Evolutionary conservation across 129 eudicot genomes (phyloP), one percentile per base, ranked within the genome.

Genomic region (Oenanthe sinensis): DNA sequence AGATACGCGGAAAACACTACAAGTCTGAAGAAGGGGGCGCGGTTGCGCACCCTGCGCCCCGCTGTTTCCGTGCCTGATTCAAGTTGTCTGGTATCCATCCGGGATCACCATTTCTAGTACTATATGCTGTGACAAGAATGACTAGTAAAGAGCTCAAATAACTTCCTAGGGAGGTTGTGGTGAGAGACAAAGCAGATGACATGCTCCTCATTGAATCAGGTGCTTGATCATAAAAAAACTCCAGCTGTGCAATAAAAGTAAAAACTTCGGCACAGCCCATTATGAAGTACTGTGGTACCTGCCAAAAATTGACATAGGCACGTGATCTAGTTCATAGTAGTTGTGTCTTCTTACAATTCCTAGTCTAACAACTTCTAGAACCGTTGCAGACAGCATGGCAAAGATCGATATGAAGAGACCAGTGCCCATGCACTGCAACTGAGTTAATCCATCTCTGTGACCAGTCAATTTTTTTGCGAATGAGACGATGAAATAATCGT

Each of bases 61-160:
- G n/a, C n/a, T n/a, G n/a, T n/a, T n/a, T n/a, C n/a, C n/a, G n/a
- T n/a, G n/a, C n/a, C n/a, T 79, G 26, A 48, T 79, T 79, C 40
- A 79, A 74, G 75, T 79, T 79, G 70, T 79, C 82, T 30, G 77
- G 75, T 48, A 79, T 79, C 78, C 78, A 79, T 22, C 82, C 82
- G 0, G 82, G 77, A 30, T 26, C 63, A 20, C 82, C 82, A 39
- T 50, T 48, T 11, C 40, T 39, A 8, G 82, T 71, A 48, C 46
- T 79, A 17, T 37, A 47, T 22, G 39, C 12, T 19, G 69, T 79
- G 6, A 79, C 82, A 30, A 71, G 22, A 36, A 47, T 79, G 30
- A 79, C 77, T 7, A 79, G 76, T 11, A 70, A 79, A 70, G 82
- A 70, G 65, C 77, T 79, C 50, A 52, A 0, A 50, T 79, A 79